Base-by-base conservation (phyloP, 768 basidiomycete genomes). In the Boletus edulis region DNA sequence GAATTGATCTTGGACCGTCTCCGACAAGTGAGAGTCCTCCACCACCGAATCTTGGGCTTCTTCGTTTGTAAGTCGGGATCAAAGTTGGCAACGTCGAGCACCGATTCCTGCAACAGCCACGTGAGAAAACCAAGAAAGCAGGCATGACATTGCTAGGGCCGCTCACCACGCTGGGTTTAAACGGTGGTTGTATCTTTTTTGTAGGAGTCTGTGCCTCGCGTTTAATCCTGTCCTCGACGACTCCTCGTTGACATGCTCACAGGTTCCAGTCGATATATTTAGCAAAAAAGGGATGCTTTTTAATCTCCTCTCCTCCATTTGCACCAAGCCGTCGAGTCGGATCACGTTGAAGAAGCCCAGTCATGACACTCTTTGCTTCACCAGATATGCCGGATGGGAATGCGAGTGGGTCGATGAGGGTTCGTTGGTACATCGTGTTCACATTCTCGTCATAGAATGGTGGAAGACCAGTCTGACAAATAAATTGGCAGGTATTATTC, bases 401-500 rank as follows among this genome's bases (percentile, higher is more conserved):
- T 37, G 89, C 80, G 37, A 99, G 83, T 1, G 95, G 96, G 65
- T 99, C 96, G 24, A 86, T 81, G 24, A 98, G 81, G 67, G 98
- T 98, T 55, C 95, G 87, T 71, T 94, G 90, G 69, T 96, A 95
- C 94, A 95, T 97, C 41, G 90, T 89, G 75, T 96, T 95, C 41
- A 96, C 95, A 70, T 98, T 97, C 72, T 99, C 96, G 65, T 98
- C 95, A 71, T 98, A 99, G 81, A 97, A 98, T 4, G 96, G 96
- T 12, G 96, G 96, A 15, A 99, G 82, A 35, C 96, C 96, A 6
- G 96, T 92, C 85, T 97, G 66, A 29, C 0, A 18, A 18, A 38
- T 38, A 6, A 22, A 17, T 57, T 35, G 62, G 31, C 22, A 63
- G 13, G 46, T 52, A 27, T 32, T 35, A 18, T 6, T 54, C 29